Evolutionary conservation across 2,329 filamentous ascomycete genomes (phyloP), one percentile per base, ranked within the genome.

Genomic region (Fusarium nodosum): DNA sequence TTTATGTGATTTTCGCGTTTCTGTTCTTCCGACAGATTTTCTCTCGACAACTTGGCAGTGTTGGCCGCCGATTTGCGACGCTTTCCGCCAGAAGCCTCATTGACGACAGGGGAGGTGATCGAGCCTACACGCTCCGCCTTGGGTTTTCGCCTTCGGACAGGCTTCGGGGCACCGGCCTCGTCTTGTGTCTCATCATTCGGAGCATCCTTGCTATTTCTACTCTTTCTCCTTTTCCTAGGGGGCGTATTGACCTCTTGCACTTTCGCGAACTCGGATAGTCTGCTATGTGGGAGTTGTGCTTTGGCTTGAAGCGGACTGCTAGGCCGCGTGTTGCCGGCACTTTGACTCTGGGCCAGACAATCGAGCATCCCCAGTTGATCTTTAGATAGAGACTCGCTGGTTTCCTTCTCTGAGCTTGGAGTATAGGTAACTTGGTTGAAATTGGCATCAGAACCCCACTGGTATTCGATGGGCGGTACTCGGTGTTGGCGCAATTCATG

Each of bases 1-100:
- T 90, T 85, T 69, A 97, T 96, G 76, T 97, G 93, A 72, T 97
- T 97, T 74, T 90, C 90, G 46, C 93, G 86, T 79, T 95, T 96
- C 79, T 96, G 91, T 64, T 91, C 90, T 71, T 95, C 92, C 0
- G 89, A 88, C 6, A 96, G 88, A 72, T 97, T 97, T 76, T 90
- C 91, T 28, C 91, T 81, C 4, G 83, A 76, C 3, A 81, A 60
- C 72, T 89, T 90, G 20, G 78, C 68, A 12, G 71, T 77, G 39
- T 75, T 80, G 7, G 74, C 76, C 9, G 75, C 77, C 2, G 86
- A 87, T 72, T 87, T 88, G 36, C 85, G 82, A 50, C 86, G 81
- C 73, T 86, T 86, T 16, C 79, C 78, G 67, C 77, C 79, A 50
- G 71, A 75, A 64, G 76, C 78, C 53, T 74, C 77, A 26, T 77